Evolutionary conservation across 495 filamentous ascomycete genomes (phyloP).

Genomic region (Penicillium atrosanguineum): DNA sequence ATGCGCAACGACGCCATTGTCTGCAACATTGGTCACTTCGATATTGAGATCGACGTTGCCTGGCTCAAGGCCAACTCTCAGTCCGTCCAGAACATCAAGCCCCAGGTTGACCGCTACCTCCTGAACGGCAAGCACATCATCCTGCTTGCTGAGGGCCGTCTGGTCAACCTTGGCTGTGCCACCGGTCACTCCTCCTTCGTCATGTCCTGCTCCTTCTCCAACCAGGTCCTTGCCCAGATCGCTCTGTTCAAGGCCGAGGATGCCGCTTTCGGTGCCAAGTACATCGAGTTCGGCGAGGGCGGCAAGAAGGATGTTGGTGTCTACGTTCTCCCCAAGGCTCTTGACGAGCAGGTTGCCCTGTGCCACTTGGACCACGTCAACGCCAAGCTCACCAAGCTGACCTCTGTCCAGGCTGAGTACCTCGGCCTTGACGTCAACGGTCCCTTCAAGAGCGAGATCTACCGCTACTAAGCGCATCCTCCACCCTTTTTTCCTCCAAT

Average conservation of each 20-base stretch:
- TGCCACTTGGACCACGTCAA: constrained; percentile 94
- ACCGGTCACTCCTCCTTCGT: constrained; percentile 99
- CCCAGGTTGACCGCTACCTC: constrained; percentile 96
- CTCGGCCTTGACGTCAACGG: constrained; percentile 78
- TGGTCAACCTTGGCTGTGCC: constrained; percentile 98
- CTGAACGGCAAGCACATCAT: constrained; percentile 98
- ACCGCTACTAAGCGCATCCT: constrained; percentile 50
- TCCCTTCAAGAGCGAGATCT: constrained; percentile 88
- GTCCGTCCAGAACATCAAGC: constrained; percentile 97
- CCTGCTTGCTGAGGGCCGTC: constrained; percentile 95
- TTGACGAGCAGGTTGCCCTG: constrained; percentile 95
- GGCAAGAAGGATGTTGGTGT: constrained; percentile 88
- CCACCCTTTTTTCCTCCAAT: constrained; percentile 21
- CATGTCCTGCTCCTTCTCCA: constrained; percentile 99
- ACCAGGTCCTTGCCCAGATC: constrained; percentile 99
- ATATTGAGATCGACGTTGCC: constrained; percentile 99
- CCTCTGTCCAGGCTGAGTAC: constrained; percentile 87
- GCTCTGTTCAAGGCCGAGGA: constrained; percentile 94
- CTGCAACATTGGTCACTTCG: constrained; percentile 99
- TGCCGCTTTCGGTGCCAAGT: constrained; percentile 82
- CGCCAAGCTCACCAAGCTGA: constrained; percentile 84
- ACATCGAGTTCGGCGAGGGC: constrained; percentile 90
- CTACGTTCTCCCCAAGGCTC: constrained; percentile 96
- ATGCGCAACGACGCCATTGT: constrained; percentile 99
- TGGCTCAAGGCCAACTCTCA: constrained; percentile 97